Base-by-base conservation (phyloP, 768 basidiomycete species). In the Leucosporidium yakuticum region DNA sequence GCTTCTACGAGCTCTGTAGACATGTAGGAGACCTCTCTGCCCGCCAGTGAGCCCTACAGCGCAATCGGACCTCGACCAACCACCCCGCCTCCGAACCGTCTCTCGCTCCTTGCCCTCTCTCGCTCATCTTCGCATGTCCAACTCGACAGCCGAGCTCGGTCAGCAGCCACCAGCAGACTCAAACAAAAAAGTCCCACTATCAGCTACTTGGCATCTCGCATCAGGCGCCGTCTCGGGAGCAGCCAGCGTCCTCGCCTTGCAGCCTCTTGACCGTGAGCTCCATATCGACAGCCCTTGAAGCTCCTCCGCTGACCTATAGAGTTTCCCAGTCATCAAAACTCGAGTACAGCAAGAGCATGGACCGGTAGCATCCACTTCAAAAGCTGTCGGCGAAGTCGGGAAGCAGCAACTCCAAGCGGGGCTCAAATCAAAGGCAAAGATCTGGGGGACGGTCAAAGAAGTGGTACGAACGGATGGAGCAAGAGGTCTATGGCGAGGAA, bases 241-340 rank as follows among this genome's bases (percentile, higher is more conserved):
- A 0, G 64, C 60, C 3, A 56, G 51, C 53, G 69, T 70, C 47
- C 61, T 70, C 61, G 53, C 51, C 59, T 51, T 73, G 2, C 73
- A 73, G 39, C 73, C 73, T 17, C 56, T 73, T n/a, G 73, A 73
- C 57, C 69, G 69, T 68, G 23, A 44, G 61, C 39, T 62, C 48
- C 14, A 20, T 53, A n/a, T 39, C 29, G 31, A 20, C 31, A 15
- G 29, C 15, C 32, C 23, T 44, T 15, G 25, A 12, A 27, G 12
- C 39, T 23, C 39, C 2, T 15, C 27, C 12, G 34, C 21, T 48
- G 12, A 56, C 55, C 17, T 25, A 3, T 4, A 4, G n/a, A 7
- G 25, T n/a, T 5, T 27, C 12, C 0, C 65, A 73, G 72, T 73
- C 1, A 68, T 74, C 53, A 74, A 74, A 58, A 74, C 73, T 0